A percentile compares a stretch with the other conserved stretches of the same genome.
Evolutionary conservation across 129 eudicot genomes (phyloP).

Genomic region (Pseudognaphalium luteoalbum): DNA sequence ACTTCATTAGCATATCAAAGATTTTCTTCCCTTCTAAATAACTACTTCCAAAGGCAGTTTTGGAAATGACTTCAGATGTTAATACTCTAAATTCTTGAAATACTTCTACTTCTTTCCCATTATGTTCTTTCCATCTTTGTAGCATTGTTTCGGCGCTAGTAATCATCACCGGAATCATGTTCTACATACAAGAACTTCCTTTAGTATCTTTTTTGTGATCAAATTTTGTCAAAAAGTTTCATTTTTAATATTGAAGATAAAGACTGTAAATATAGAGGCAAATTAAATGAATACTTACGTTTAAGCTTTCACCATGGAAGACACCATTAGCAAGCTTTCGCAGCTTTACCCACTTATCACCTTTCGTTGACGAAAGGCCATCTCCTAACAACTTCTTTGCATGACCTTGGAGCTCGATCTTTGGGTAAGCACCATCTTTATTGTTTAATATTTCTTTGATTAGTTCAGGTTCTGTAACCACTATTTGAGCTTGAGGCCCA

Average conservation of each 20-base stretch:
- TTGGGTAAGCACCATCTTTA: conserved; percentile 49
- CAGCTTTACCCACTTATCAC: conserved; percentile 65
- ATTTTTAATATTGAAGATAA: not conserved
- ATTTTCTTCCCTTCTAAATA: conserved; percentile 66
- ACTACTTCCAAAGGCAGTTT: conserved; percentile 77
- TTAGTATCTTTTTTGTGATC: not conserved
- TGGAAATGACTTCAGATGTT: conserved; percentile 66
- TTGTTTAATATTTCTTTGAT: conserved; percentile 64
- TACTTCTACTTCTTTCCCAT: conserved; percentile 67
- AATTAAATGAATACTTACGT: conserved; percentile 30
- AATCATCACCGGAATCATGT: conserved; percentile 61
- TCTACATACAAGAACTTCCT: conserved; percentile 35
- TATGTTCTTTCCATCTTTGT: conserved; percentile 51
- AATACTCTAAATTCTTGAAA: conserved; percentile 59
- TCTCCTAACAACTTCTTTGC: conserved; percentile 73
- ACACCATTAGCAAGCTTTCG: conserved; percentile 71
- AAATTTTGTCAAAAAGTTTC: not conserved
- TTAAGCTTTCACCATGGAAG: conserved; percentile 65
- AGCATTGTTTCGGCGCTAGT: conserved; percentile 49
- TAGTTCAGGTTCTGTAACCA: conserved; percentile 64
- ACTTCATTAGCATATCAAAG: conserved; percentile 59
- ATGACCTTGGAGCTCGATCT: conserved; percentile 54
- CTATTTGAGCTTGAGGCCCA: conserved; percentile 67
- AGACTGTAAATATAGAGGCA: no score
- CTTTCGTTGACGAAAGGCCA: conserved; percentile 55